A percentile compares a stretch with the other conserved stretches of the same genome.
phyloP scores from a whole-genome alignment of 2,329 filamentous ascomycete genomes.

The Colletotrichum orchidophilum region DNA sequence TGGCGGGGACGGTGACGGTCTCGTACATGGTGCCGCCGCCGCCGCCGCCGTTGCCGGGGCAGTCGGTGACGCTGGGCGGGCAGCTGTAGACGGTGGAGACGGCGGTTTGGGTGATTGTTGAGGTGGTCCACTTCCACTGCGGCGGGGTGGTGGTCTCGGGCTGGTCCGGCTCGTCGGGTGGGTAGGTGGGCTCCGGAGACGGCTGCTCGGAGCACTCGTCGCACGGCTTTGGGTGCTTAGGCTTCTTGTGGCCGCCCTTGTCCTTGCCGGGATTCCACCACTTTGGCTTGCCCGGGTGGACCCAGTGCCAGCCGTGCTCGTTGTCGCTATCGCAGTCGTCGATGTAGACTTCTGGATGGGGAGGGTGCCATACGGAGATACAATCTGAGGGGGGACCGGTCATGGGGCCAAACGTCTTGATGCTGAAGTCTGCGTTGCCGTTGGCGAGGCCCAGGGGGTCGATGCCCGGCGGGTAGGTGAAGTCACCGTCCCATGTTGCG shows the following conservation, averaged over 20 bases:
- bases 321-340: conserved; percentile 46
- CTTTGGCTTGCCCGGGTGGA: conserved; percentile 42
- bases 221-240: neutral
- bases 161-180: conserved; percentile 13
- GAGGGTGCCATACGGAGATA: conserved; percentile 48
- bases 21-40: conserved; percentile 43
- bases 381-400: conserved; percentile 39
- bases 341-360: conserved; percentile 46
- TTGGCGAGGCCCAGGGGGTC: conserved; percentile 14
- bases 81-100: conserved; percentile 52
- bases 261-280: conserved; percentile 18
- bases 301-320: conserved; percentile 47
- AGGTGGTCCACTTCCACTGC: conserved; percentile 50
- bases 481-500: conserved; percentile 33
- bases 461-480: conserved; percentile 38
- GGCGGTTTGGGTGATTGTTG: conserved; percentile 51
- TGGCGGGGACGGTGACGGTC: conserved; percentile 49
- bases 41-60: conserved; percentile 46
- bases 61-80: conserved; percentile 44
- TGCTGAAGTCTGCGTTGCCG: conserved; percentile 24
- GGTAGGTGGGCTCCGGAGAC: neutral
- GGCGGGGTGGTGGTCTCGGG: conserved; percentile 36
- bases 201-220: neutral
- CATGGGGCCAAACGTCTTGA: conserved; percentile 36
- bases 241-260: conserved; percentile 13